Evolutionary conservation across 2,329 filamentous ascomycete species (phyloP).

Genomic region (Fusarium staphyleae): DNA sequence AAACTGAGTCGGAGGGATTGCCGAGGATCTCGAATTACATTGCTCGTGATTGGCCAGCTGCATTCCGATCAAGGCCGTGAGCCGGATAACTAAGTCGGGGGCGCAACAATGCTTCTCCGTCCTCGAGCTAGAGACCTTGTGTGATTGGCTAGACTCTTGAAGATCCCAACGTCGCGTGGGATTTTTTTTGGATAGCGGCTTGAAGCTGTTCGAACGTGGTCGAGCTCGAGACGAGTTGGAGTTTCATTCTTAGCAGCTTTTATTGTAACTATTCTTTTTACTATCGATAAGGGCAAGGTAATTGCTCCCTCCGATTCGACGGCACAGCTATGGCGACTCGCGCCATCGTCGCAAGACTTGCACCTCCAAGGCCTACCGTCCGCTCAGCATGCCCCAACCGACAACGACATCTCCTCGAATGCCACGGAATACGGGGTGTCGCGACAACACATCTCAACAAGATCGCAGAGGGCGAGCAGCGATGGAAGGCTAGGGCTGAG

Average conservation of each 20-base stretch:
- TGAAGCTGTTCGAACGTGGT: constrained; percentile 21
- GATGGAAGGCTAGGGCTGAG: constrained; percentile 58
- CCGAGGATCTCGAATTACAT: constrained; percentile 60
- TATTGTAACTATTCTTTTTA: background rate
- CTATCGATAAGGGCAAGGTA: background rate
- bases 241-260: background rate
- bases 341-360: constrained; percentile 35
- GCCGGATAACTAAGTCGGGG: constrained; percentile 29
- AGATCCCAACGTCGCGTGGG: constrained; percentile 36
- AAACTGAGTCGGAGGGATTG: constrained; percentile 49
- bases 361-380: constrained; percentile 36
- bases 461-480: constrained; percentile 48
- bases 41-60: constrained; percentile 53
- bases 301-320: background rate
- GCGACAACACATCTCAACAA: constrained; percentile 55
- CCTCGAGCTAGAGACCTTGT: background rate
- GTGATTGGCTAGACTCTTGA: constrained; percentile 43
- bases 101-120: constrained; percentile 43
- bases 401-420: constrained; percentile 33
- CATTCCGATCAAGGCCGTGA: constrained; percentile 40
- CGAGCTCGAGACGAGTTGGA: constrained; percentile 8
- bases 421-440: constrained; percentile 46
- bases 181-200: constrained; percentile 37
- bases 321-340: constrained; percentile 40
- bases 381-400: constrained; percentile 36